Evolutionary conservation across 805 yeast genomes (phyloP).

Genomic region (Kurtzmaniella cleridarum): DNA sequence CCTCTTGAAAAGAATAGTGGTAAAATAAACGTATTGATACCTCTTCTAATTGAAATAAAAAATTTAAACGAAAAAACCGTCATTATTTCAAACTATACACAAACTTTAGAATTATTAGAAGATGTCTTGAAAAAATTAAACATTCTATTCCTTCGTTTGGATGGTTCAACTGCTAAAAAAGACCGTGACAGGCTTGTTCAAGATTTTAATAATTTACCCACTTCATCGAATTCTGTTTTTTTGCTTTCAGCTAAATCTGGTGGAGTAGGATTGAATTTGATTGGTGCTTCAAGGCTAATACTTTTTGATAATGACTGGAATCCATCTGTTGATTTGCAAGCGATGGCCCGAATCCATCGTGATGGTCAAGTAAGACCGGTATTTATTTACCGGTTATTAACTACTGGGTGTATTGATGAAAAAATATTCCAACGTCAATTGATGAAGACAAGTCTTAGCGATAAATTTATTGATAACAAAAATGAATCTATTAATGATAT

Average conservation of each 20-base stretch:
- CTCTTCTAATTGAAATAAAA: slow-evolving; percentile 48
- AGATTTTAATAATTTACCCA: slow-evolving; percentile 52
- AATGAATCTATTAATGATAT: slow-evolving; percentile 50
- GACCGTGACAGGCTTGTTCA: slow-evolving; percentile 62
- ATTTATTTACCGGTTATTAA: slow-evolving; percentile 72
- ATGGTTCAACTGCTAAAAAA: slow-evolving; percentile 75
- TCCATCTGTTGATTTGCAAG: slow-evolving; percentile 87
- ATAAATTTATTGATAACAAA: slow-evolving; percentile 50
- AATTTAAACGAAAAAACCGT: slow-evolving; percentile 65
- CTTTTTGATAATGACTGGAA: slow-evolving; percentile 96
- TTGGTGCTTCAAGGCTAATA: slow-evolving; percentile 84
- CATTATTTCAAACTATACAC: slow-evolving; percentile 81
- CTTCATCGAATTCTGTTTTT: slow-evolving; percentile 50
- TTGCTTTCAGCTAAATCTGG: slow-evolving; percentile 87
- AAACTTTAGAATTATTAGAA: slow-evolving; percentile 76
- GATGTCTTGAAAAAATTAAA: slow-evolving; percentile 43
- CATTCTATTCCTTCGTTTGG: slow-evolving; percentile 58
- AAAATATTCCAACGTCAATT: slow-evolving; percentile 89
- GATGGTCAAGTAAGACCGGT: slow-evolving; percentile 86
- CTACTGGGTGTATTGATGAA: slow-evolving; percentile 91
- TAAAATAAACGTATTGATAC: slow-evolving; percentile 57
- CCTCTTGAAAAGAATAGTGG: slow-evolving; percentile 39
- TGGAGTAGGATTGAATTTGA: slow-evolving; percentile 84
- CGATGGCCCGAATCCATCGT: slow-evolving; percentile 92
- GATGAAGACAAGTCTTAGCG: slow-evolving; percentile 74